Base-by-base conservation (phyloP, 306 rosid genomes). In the Prunus campanulata region DNA sequence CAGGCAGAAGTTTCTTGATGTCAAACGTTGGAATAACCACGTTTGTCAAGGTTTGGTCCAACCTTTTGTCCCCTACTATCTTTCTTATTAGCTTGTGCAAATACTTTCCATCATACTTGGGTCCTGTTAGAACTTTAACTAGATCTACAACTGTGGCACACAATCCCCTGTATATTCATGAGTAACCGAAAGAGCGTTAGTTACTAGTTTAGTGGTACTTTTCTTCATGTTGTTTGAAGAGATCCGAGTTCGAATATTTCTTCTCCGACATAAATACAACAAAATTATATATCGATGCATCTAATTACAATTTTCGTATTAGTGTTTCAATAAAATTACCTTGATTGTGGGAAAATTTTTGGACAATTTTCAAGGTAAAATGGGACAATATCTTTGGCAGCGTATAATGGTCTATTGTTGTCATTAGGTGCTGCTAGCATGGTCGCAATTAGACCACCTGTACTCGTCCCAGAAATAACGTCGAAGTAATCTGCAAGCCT, bases 401-500 rank as follows among this genome's bases (percentile, higher is more conserved):
- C 85, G 47, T 3, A 82, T 20, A 82, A 22, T 19, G 82, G 85
- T n/a, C 82, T 46, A 47, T 72, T 72, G 3, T 77, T 16, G 49
- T 77, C 62, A 20, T 77, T 47, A 0, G 85, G 85, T 32, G 85
- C 79, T 56, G 75, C 63, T 39, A 82, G 50, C 85, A 82, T 82
- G 46, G 72, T 66, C 16, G 62, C n/a, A 61, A 82, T 82, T 8
- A 82, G 75, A 67, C 85, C 85, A 15, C 82, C 82, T 4, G 85
- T 77, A 48, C 85, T 77, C 18, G 85, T 82, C 60, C 85, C 79
- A 5, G 82, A 4, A 14, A 82, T 77, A 14, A 82, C 78, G 44
- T 82, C 85, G 12, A 82, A 82, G 66, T 77, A 77, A 56, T 81
- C 85, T 1, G 81, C 85, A 47, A 81, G 74, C 52, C 85, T 76